These are phyloP conservation scores for Flaveria sonorensis DNA, from an alignment of 129 eudicot genomes.

Conservation along the genomic window DNA sequence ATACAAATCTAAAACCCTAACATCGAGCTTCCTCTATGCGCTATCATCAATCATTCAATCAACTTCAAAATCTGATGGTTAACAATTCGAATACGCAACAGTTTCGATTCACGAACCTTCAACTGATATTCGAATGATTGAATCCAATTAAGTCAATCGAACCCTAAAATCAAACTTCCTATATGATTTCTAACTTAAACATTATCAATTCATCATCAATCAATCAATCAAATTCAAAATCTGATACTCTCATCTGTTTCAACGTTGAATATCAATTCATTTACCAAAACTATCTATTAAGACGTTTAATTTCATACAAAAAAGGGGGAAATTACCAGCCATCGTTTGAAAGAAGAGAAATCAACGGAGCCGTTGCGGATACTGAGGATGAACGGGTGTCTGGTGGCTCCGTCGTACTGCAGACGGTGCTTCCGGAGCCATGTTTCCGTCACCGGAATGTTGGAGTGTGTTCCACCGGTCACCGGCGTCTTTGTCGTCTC, in stretches of 20 bases:
- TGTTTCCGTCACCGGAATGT: constrained; percentile 41
- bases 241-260: too few relatives aligned
- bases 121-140: neutral
- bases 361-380: constrained; percentile 77
- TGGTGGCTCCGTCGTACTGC: constrained; percentile 55
- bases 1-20: constrained; percentile 2
- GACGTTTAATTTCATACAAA: neutral
- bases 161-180: too few relatives aligned
- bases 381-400: constrained; percentile 69
- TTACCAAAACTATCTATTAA: too few relatives aligned
- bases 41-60: too few relatives aligned
- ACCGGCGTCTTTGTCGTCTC: constrained; percentile 5
- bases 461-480: constrained; percentile 23
- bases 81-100: neutral
- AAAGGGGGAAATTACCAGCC: constrained; percentile 64
- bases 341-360: constrained; percentile 58
- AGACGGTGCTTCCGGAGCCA: constrained; percentile 73
- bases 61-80: too few relatives aligned
- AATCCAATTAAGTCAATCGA: too few relatives aligned
- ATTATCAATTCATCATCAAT: too few relatives aligned
- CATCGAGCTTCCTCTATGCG: neutral
- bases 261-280: too few relatives aligned
- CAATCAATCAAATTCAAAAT: too few relatives aligned
- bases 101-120: neutral
- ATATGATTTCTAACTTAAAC: too few relatives aligned